Evolutionary conservation across 2,329 filamentous ascomycete genomes (phyloP), one percentile per base, ranked within the genome.

Genomic region (Pyrenophora graminea): DNA sequence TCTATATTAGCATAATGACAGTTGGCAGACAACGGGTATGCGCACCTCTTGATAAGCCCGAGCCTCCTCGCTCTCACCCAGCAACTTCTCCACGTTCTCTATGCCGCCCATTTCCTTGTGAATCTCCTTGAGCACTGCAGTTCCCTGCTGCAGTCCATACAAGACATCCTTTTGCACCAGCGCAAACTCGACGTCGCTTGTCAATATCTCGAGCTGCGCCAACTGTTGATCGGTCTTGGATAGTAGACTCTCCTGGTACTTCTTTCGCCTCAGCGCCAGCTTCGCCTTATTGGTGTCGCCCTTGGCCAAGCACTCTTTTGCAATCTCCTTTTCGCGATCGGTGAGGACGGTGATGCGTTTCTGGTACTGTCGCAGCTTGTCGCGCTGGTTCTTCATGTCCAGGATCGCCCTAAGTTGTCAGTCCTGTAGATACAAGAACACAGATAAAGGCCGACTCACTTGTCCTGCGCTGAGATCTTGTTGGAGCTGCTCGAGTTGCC

Each of bases 351-450:
- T 88, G 70, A 99, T 94, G 67, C 90, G 89, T 68, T 89, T 88
- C 76, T 97, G 93, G 79, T 97, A 97, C 74, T 96, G 91, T 69
- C 95, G 92, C 3, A 99, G 87, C 75, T 91, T 95, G 80, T 99
- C 94, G 74, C 94, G 92, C 79, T 97, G 93, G 76, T 86, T 91
- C 79, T 97, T 97, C 79, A 97, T 89, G 77, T 97, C 92, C 68
- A 97, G 88, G 76, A 97, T 97, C 53, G 93, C 93, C 79, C 92
- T 97, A 71, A 37, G 9, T 5, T 30, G 44, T 63, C 36, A 64
- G 58, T 39, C 37, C 15, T 18, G 39, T 10, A 10, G 10, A 30
- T 7, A 0, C 39, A 33, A 32, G n/a, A 37, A 19, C 37, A 9
- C 5, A 8, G 37, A 19, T 18, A 19, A 21, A 21, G 5, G 19